These are phyloP conservation scores for Phytopythium ostracodes DNA, from an alignment of 352 stramenopile genomes.

Conservation along the genomic window DNA sequence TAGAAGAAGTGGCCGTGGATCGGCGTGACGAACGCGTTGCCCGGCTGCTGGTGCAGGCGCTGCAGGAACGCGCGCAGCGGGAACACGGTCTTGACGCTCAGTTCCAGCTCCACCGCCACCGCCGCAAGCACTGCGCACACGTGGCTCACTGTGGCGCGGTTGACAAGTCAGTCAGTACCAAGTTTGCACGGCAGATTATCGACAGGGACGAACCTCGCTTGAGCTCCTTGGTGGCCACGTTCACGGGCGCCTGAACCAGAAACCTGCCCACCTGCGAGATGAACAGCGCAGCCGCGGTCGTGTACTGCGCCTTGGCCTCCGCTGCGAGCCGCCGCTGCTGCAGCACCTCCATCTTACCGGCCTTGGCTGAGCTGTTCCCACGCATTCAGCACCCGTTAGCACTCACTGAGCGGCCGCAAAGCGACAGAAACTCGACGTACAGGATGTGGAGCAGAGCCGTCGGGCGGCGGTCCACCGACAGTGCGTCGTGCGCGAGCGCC, in stretches of 20 bases:
- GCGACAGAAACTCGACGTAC: conserved; percentile 15
- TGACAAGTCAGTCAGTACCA: neutral
- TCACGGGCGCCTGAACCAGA: conserved; percentile 41
- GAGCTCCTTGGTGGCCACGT: conserved; percentile 53
- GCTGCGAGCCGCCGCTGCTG: conserved; percentile 13
- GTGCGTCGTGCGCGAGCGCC: conserved; percentile 42
- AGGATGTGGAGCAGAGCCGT: conserved; percentile 39
- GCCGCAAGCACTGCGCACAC: conserved; percentile 47
- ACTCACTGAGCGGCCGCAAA: neutral
- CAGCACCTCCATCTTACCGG: conserved; percentile 48
- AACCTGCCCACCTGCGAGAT: conserved; percentile 50
- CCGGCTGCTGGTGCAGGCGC: conserved; percentile 50
- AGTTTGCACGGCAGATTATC: neutral
- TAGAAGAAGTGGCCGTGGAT: conserved; percentile 73
- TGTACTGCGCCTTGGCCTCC: conserved; percentile 23
- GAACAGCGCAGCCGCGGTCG: conserved; percentile 15
- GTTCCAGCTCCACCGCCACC: conserved; percentile 41
- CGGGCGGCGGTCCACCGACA: conserved; percentile 51
- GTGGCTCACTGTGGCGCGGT: conserved; percentile 31
- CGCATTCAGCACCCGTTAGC: neutral
- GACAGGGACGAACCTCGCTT: conserved; percentile 25
- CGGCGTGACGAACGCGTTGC: conserved; percentile 50
- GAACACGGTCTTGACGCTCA: conserved; percentile 61
- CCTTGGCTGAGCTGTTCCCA: conserved; percentile 37
- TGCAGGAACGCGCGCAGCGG: conserved; percentile 65